These are phyloP conservation scores for Ichthyophthirius multifiliis DNA, from an alignment of 169 alveolate genomes.

Conservation along the genomic window DNA sequence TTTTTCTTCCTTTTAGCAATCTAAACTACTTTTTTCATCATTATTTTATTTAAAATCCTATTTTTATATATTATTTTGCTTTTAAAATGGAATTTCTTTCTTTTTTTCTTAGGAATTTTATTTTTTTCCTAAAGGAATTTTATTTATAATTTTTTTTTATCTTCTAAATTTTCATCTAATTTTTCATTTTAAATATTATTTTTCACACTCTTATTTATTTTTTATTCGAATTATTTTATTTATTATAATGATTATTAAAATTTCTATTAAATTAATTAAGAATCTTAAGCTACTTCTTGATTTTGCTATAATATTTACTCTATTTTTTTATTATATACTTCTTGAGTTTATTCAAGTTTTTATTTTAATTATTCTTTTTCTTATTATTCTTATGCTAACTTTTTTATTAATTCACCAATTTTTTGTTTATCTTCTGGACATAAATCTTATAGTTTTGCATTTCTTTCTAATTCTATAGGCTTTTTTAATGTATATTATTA, in stretches of 20 bases:
- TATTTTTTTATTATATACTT: conserved; percentile 44
- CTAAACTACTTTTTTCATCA: background rate
- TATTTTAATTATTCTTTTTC: conserved; percentile 54
- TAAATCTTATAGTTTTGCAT: conserved; percentile 71
- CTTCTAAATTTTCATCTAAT: background rate
- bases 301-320: conserved; percentile 31
- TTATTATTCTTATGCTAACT: conserved; percentile 74
- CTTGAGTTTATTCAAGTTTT: conserved; percentile 56
- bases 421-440: conserved; percentile 87
- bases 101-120: background rate
- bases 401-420: conserved; percentile 82
- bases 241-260: background rate
- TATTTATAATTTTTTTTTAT: background rate
- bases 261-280: conserved; percentile 8
- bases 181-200: background rate
- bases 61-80: background rate
- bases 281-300: conserved; percentile 24
- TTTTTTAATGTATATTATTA: too few species aligned
- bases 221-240: background rate
- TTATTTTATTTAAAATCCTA: background rate
- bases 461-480: too few species aligned
- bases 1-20: background rate
- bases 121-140: background rate
- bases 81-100: background rate
- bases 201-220: background rate